Percentiles rank a stretch among this genome's conserved stretches.
phyloP scores from a whole-genome alignment of 306 rosid species.

The Cicer yamashitae region DNA sequence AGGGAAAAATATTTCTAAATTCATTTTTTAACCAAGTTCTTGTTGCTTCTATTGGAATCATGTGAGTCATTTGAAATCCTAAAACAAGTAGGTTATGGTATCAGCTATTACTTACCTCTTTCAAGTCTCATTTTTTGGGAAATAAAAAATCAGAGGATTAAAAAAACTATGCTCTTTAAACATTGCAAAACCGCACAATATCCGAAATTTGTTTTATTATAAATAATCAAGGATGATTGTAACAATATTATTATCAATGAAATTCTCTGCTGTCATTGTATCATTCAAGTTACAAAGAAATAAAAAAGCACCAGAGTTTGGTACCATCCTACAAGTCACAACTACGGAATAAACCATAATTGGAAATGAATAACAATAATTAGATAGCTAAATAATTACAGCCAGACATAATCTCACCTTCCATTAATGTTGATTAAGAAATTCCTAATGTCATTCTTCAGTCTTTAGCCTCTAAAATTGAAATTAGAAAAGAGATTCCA shows the following conservation, averaged over 20 bases:
- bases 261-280: slow-evolving; percentile 35
- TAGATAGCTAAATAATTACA: slow-evolving; percentile 36
- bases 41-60: too few relatives aligned
- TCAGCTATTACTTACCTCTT: too few relatives aligned
- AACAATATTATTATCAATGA: slow-evolving; percentile 25
- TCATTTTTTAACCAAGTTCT: too few relatives aligned
- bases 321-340: slow-evolving; percentile 49
- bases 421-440: slow-evolving; percentile 26
- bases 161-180: too few relatives aligned
- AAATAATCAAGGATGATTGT: slow-evolving; percentile 20
- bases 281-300: slow-evolving; percentile 50
- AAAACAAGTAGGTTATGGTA: too few relatives aligned
- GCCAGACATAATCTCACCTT: slow-evolving; percentile 40
- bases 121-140: too few relatives aligned
- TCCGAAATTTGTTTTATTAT: not conserved
- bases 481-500: slow-evolving; percentile 61
- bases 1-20: too few relatives aligned
- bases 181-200: not conserved
- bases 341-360: slow-evolving; percentile 14
- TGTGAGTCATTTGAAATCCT: too few relatives aligned
- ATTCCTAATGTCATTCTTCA: slow-evolving; percentile 29
- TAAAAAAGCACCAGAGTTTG: slow-evolving; percentile 61
- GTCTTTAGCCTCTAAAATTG: slow-evolving; percentile 41
- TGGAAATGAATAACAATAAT: slow-evolving; percentile 29
- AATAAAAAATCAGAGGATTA: too few relatives aligned